These are phyloP conservation scores for Byssochlamys sp. DNA, from an alignment of 2,329 filamentous ascomycete species.

Conservation along the genomic window DNA sequence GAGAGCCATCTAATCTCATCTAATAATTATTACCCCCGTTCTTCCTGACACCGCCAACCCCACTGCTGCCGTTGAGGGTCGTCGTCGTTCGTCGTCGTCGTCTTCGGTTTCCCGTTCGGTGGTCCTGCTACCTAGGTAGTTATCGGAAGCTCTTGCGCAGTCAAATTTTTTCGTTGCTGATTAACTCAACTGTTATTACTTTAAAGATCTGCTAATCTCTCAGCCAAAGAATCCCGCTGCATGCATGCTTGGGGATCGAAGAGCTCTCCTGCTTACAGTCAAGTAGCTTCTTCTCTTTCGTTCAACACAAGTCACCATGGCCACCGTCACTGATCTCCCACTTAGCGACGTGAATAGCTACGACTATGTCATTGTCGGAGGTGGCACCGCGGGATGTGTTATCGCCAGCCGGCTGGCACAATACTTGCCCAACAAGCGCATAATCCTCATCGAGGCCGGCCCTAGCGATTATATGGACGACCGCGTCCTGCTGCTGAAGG, in stretches of 20 bases:
- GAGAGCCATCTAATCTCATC: background rate
- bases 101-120: background rate
- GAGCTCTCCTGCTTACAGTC: background rate
- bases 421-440: slow-evolving; percentile 71
- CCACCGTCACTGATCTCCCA: slow-evolving; percentile 58
- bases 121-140: background rate
- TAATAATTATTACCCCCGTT: background rate
- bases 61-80: background rate
- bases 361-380: slow-evolving; percentile 78
- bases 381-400: slow-evolving; percentile 78
- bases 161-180: background rate
- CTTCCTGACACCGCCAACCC: background rate
- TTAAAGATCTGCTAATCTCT: background rate
- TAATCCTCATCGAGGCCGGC: slow-evolving; percentile 78
- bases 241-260: background rate
- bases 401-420: slow-evolving; percentile 69
- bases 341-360: slow-evolving; percentile 56
- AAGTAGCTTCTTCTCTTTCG: background rate
- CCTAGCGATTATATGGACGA: slow-evolving; percentile 84
- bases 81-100: background rate
- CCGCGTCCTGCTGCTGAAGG: slow-evolving; percentile 72
- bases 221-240: background rate
- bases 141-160: background rate
- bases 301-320: slow-evolving; percentile 35
- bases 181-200: background rate